Percentiles rank a stretch among this genome's conserved stretches.
Conservation (phyloP, 441 rosid species). For the Breynia disticha region DNA sequence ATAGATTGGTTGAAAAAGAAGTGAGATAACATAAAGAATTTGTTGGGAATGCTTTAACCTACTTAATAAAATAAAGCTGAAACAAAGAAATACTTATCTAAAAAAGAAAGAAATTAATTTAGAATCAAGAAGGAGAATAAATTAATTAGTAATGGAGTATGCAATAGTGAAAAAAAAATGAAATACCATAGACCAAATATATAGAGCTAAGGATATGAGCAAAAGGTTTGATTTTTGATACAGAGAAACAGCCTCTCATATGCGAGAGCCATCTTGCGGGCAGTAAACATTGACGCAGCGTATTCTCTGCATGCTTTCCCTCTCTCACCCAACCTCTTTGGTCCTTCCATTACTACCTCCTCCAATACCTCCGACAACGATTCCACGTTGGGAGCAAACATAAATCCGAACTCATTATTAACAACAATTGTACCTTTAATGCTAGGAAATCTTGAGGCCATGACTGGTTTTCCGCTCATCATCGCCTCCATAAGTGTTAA, state of each 20-base stretch:
- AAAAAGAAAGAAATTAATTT: no score
- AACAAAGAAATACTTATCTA: no score
- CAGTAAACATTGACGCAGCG: slow-evolving; percentile 75
- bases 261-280: slow-evolving; percentile 80
- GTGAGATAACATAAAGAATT: no score
- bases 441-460: slow-evolving; percentile 83
- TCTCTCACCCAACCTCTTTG: slow-evolving; percentile 47
- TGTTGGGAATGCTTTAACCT: no score
- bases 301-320: slow-evolving; percentile 57
- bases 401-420: slow-evolving; percentile 70
- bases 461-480: slow-evolving; percentile 84
- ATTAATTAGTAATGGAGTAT: background rate
- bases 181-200: no score
- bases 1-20: no score
- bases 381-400: slow-evolving; percentile 77
- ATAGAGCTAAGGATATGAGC: slow-evolving; percentile 31
- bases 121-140: no score
- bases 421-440: slow-evolving; percentile 76
- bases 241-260: slow-evolving; percentile 85
- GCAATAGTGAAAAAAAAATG: background rate
- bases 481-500: slow-evolving; percentile 87
- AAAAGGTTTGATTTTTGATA: slow-evolving; percentile 59
- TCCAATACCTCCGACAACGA: slow-evolving; percentile 50
- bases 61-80: no score
- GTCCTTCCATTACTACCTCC: slow-evolving; percentile 47